phyloP scores from a whole-genome alignment of 208 protist species.

The Wallacemonas collosoma region DNA sequence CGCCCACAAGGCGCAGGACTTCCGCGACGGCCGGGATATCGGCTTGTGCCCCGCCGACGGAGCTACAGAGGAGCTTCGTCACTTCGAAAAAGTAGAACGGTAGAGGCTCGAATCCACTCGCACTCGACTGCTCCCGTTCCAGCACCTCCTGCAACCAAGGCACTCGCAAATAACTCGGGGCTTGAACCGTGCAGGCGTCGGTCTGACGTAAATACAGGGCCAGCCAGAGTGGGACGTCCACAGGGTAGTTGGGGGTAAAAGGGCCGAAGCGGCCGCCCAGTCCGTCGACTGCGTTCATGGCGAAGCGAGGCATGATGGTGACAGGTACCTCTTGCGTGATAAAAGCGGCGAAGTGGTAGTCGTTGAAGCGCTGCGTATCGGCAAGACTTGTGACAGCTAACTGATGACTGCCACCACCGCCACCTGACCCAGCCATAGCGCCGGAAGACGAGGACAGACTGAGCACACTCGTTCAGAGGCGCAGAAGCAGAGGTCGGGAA shows the following conservation, averaged over 20 bases:
- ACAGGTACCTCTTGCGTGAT: constrained; percentile 71
- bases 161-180: constrained; percentile 59
- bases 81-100: constrained; percentile 92
- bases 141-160: constrained; percentile 58
- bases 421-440: not conserved
- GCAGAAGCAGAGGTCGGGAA: too few relatives aligned
- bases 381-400: constrained; percentile 27
- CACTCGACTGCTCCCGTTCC: constrained; percentile 61
- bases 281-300: constrained; percentile 68
- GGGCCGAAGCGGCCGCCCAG: constrained; percentile 76
- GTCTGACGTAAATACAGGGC: constrained; percentile 84
- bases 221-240: constrained; percentile 84
- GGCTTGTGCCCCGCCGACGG: constrained; percentile 19
- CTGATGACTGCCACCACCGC: constrained; percentile 20
- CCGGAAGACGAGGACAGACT: constrained; percentile 19
- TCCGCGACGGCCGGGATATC: constrained; percentile 65
- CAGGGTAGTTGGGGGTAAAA: constrained; percentile 77
- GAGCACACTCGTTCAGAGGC: not conserved
- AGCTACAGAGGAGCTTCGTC: constrained; percentile 54
- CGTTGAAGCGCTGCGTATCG: constrained; percentile 50
- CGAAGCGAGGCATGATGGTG: constrained; percentile 82
- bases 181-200: constrained; percentile 72
- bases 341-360: constrained; percentile 83
- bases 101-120: constrained; percentile 74
- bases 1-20: constrained; percentile 71